These are phyloP conservation scores for Rhodomyrtus psidioides DNA, from an alignment of 441 rosid species.

Conservation along the genomic window DNA sequence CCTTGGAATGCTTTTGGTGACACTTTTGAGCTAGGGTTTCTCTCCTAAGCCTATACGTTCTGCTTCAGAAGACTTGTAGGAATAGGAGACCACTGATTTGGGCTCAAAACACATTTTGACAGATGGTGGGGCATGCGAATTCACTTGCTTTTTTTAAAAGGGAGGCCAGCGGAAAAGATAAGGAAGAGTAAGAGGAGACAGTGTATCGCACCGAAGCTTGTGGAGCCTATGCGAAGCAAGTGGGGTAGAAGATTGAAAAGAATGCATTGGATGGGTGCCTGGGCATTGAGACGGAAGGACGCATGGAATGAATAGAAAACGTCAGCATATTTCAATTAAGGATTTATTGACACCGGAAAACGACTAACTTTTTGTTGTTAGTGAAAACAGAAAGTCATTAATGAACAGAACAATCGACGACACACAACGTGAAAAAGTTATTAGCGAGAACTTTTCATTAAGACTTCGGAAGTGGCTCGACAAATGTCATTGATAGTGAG, in stretches of 20 bases:
- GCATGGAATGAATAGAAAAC: neutral
- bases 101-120: too few species aligned
- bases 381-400: neutral
- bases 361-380: neutral
- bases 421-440: neutral
- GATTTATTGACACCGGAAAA: neutral
- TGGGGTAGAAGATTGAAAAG: too few species aligned
- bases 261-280: too few species aligned
- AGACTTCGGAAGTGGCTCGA: neutral
- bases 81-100: neutral
- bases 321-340: neutral
- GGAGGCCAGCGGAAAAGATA: too few species aligned
- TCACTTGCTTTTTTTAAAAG: too few species aligned
- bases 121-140: too few species aligned
- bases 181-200: too few species aligned
- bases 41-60: neutral
- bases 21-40: neutral
- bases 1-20: neutral
- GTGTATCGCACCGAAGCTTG: too few species aligned
- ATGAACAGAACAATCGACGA: neutral
- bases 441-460: fast-evolving
- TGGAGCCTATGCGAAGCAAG: too few species aligned
- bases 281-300: too few species aligned
- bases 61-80: neutral
- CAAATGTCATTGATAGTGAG: neutral